Base-by-base conservation (phyloP, 2,329 filamentous ascomycete species). In the Aspergillus aculeatus region DNA sequence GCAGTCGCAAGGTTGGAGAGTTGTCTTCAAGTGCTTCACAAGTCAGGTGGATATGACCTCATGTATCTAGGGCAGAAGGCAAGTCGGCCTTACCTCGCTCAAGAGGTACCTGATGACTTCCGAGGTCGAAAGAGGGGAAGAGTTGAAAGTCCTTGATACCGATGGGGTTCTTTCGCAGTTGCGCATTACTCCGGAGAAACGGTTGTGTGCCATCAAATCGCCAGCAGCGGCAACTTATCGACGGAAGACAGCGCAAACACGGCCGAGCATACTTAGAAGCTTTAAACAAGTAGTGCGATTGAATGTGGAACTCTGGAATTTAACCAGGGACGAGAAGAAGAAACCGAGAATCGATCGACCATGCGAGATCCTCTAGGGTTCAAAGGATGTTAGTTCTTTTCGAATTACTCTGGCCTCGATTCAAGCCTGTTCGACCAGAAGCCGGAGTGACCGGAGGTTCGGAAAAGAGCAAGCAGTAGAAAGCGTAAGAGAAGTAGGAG, bases 201-300 rank as follows among this genome's bases (percentile, higher is more conserved):
- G 56, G 55, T 60, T 62, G 56, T 62, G 64, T 62, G 61, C 61
- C 64, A 68, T 66, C 57, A 65, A 65, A 64, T 57, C 61, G 63
- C 64, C 64, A 61, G 58, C 53, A 61, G 59, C 61, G 63, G 63
- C 63, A 66, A 65, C 26, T 64, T 65, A 67, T 62, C 56, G 59
- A 65, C 62, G 44, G 60, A 58, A 57, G 60, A 55, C 54, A 54
- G 57, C 50, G 60, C 56, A 61, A 61, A 61, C 56, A 61, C 57
- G 60, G 66, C 59, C 59, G 58, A 52, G 56, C 66, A 67, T 67
- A 58, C 55, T 67, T 60, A 32, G 47, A 49, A 62, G 41, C 23
- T 49, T 48, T 53, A 50, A 41, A 52, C 19, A 21, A 57, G 2
- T 23, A 21, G 26, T 19, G 51, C 21, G 38, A 21, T 19, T n/a